Conservation (phyloP, 345 rosid species). For the Schrenkiella parvula region DNA sequence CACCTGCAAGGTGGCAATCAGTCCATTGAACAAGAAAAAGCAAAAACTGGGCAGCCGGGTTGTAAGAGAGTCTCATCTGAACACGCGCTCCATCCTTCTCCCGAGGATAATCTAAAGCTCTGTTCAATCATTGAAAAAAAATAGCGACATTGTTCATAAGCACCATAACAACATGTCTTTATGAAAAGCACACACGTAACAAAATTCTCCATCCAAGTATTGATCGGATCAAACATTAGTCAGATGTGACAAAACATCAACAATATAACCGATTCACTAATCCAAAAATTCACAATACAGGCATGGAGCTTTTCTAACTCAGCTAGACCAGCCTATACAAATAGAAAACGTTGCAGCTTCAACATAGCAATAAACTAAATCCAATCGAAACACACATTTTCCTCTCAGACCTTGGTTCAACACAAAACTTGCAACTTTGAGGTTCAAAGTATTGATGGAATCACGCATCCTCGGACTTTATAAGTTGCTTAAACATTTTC, state of each 20-base stretch:
- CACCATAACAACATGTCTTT: background rate
- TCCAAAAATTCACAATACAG: background rate
- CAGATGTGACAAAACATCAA: background rate
- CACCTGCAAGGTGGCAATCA: slow-evolving; percentile 88
- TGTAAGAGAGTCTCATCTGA: slow-evolving; percentile 93
- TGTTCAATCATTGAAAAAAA: slow-evolving; percentile 26
- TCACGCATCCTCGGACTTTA: background rate
- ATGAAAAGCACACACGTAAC: background rate
- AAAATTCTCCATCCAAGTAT: background rate
- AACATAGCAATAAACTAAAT: background rate
- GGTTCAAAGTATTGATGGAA: background rate
- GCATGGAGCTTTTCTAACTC: background rate
- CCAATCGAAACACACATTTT: background rate
- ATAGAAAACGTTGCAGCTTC: background rate
- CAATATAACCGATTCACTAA: background rate
- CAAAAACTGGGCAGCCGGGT: slow-evolving; percentile 80
- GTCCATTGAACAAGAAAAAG: slow-evolving; percentile 98
- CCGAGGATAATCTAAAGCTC: slow-evolving; percentile 84
- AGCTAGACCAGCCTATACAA: background rate
- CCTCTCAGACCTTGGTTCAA: background rate
- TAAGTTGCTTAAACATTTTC: background rate
- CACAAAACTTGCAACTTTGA: background rate
- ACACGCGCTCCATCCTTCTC: slow-evolving; percentile 82
- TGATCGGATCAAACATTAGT: background rate
- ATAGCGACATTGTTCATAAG: background rate